Evolutionary conservation across 371 early-diverging fungal genomes (phyloP), one percentile per base, ranked within the genome.

Genomic region (Mortierella sp.): DNA sequence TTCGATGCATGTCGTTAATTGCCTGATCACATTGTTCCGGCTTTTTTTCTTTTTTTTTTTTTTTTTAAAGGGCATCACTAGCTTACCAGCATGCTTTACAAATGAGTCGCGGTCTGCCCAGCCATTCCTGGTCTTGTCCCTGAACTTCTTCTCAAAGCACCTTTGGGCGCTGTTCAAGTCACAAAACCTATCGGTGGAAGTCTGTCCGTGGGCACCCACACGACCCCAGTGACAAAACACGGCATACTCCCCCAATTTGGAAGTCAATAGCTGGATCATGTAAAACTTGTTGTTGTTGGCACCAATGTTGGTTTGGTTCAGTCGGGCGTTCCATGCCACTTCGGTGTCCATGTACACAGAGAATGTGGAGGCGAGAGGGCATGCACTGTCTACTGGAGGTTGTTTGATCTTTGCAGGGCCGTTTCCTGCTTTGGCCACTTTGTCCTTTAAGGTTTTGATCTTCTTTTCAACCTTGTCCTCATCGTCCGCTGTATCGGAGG

Each of bases 221-320:
- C 90, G 78, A 16, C 89, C 90, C 89, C 89, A 89, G 54, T 82
- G 81, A 21, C 38, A 53, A 53, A 66, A 72, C 19, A 62, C 67
- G 0, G 72, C 67, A 38, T 60, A 80, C 8, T 58, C 48, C 2
- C 30, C 31, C 4, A 27, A 18, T 6, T 27, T 26, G 38, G 56
- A 21, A 54, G 80, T 70, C 46, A 89, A 66, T 18, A 89, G 72
- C 64, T 89, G 90, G 60, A 89, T 80, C 55, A 86, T 50, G 67
- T 86, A 90, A 54, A 87, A 90, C 70, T 90, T 90, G 83, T 90
- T 89, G 81, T 85, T 88, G 79, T 89, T 89, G 26, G 38, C 55
- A n/a, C 62, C 59, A 57, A 89, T 85, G 51, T 89, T 79, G 30
- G 90, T 89, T 61, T 88, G 88, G 66, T 89, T 89, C 60, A 89